These are phyloP conservation scores for Theobroma cacao DNA, from an alignment of 345 rosid species.

Conservation along the genomic window DNA sequence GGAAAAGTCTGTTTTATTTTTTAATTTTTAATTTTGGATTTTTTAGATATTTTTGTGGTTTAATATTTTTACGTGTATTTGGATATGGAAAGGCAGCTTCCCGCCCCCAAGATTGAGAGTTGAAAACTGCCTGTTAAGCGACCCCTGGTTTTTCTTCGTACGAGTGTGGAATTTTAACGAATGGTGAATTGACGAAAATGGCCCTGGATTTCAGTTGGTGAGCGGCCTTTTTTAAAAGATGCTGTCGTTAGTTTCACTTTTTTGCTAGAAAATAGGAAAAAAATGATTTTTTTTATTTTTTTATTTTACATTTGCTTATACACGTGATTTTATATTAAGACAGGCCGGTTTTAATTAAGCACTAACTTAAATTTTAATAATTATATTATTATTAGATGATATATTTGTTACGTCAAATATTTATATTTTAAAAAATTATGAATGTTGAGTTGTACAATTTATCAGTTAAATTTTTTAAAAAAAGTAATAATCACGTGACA, in stretches of 20 bases:
- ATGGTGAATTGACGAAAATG: neutral
- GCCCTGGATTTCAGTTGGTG: neutral
- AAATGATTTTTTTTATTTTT: neutral
- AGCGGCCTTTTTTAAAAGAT: neutral
- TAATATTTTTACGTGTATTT: no score
- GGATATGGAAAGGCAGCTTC: neutral
- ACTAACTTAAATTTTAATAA: no score
- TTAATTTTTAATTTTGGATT: neutral
- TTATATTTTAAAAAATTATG: no score
- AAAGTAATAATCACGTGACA: no score
- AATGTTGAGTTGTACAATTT: no score
- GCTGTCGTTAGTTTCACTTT: neutral
- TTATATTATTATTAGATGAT: no score
- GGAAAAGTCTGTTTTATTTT: neutral
- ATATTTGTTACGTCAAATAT: no score
- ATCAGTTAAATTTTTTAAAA: no score
- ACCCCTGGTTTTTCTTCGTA: slow-evolving; percentile 30
- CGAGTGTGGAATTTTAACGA: neutral
- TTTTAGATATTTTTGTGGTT: no score
- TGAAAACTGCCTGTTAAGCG: slow-evolving; percentile 26
- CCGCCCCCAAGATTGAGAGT: slow-evolving; percentile 52
- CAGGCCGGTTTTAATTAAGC: neutral
- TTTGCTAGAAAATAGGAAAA: neutral
- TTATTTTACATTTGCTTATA: neutral
- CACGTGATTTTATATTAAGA: neutral